Evolutionary conservation across 2,329 filamentous ascomycete species (phyloP).

Genomic region (Diaporthe capsici): DNA sequence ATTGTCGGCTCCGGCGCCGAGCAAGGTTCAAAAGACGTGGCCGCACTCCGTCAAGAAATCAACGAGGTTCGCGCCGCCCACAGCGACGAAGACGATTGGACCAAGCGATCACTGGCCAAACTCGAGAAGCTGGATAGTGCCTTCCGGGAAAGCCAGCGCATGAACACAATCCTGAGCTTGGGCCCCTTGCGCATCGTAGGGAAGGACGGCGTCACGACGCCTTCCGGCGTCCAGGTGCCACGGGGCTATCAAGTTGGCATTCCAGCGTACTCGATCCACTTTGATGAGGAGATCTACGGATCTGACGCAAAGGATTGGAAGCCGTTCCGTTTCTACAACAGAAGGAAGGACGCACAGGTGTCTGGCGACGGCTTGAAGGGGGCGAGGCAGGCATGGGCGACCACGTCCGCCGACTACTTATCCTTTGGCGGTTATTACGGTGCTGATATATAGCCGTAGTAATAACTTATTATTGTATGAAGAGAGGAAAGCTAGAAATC

Average conservation of each 20-base stretch:
- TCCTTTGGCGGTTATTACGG: too few relatives aligned
- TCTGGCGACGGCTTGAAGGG: slow-evolving; percentile 40
- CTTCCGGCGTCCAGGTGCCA: slow-evolving; percentile 52
- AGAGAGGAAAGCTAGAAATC: too few relatives aligned
- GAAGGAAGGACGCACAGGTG: slow-evolving; percentile 22
- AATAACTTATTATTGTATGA: too few relatives aligned
- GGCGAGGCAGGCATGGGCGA: slow-evolving; percentile 47
- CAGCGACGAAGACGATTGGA: slow-evolving; percentile 46
- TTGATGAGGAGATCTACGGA: slow-evolving; percentile 51
- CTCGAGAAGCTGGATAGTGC: slow-evolving; percentile 57
- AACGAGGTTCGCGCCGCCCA: slow-evolving; percentile 32
- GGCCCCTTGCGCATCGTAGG: slow-evolving; percentile 55
- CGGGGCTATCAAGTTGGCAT: slow-evolving; percentile 54
- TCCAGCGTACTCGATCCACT: slow-evolving; percentile 53
- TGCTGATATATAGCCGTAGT: too few relatives aligned
- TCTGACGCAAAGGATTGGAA: slow-evolving; percentile 51
- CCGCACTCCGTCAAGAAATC: slow-evolving; percentile 34
- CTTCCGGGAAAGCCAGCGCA: slow-evolving; percentile 58
- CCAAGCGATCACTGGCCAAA: slow-evolving; percentile 53
- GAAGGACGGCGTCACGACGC: slow-evolving; percentile 50
- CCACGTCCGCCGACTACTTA: slow-evolving; percentile 50
- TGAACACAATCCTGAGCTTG: slow-evolving; percentile 55
- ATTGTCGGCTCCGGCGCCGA: slow-evolving; percentile 31
- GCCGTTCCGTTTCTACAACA: slow-evolving; percentile 53
- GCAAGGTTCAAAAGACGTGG: slow-evolving; percentile 26